These are phyloP conservation scores for Prunus armeniaca DNA, from an alignment of 306 rosid species.

Conservation along the genomic window DNA sequence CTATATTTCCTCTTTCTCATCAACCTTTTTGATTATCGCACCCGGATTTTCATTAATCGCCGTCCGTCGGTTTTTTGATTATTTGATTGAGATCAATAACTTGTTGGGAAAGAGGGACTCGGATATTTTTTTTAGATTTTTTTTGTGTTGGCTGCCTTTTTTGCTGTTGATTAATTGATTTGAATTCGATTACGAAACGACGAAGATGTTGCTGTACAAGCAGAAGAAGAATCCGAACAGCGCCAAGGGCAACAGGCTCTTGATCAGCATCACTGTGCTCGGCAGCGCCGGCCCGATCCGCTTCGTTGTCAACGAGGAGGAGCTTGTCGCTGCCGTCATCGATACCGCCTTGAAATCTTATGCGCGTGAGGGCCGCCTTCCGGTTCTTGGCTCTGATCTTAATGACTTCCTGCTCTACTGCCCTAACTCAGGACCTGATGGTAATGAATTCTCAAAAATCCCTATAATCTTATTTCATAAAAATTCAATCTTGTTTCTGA, in stretches of 20 bases:
- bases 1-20: background rate
- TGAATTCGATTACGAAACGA: background rate
- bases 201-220: slow-evolving; percentile 68
- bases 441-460: slow-evolving; percentile 25
- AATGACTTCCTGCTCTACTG: slow-evolving; percentile 62
- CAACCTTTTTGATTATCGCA: background rate
- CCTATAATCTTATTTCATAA: background rate
- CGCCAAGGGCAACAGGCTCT: slow-evolving; percentile 52
- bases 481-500: background rate
- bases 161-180: background rate
- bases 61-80: background rate
- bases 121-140: background rate
- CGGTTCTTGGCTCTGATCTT: slow-evolving; percentile 60
- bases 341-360: slow-evolving; percentile 80
- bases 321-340: slow-evolving; percentile 63
- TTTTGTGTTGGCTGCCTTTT: background rate
- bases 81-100: background rate
- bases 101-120: background rate
- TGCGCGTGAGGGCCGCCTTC: slow-evolving; percentile 96
- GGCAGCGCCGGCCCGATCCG: slow-evolving; percentile 98
- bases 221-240: slow-evolving; percentile 69
- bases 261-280: slow-evolving; percentile 75
- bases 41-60: background rate
- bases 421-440: slow-evolving; percentile 65
- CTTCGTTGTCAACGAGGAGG: slow-evolving; percentile 72